Base-by-base conservation (phyloP, 1,284 basidiomycete species). In the Ustilago nuda region DNA sequence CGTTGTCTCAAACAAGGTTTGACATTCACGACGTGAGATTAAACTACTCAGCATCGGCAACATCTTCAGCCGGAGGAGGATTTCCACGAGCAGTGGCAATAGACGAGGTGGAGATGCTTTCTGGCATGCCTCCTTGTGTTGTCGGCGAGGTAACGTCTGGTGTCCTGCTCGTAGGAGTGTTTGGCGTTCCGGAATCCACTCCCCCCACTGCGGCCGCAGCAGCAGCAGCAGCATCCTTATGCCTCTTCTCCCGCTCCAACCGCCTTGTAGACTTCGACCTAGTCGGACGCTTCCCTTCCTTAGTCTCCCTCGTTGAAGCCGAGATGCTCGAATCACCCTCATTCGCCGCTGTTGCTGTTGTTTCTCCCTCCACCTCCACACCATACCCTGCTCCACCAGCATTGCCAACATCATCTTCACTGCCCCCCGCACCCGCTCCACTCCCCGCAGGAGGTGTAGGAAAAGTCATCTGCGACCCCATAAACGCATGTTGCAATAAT, bases 401-500 rank as follows among this genome's bases (percentile, higher is more conserved):
- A 12, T 11, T 43, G 6, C 43, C 50, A 0, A 27, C 57, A 41
- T 30, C 53, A 1, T 55, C 51, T 1, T 32, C 64, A 15, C 32
- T 54, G 15, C 48, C 48, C 23, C 68, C 63, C 5, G 15, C 69
- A 39, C 27, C 61, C 8, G 30, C 59, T 17, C 30, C 53, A 2
- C 9, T 27, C 1, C 23, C 56, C 1, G 15, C 53, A 4, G 33
- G 52, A 3, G 54, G 35, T 0, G 50, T 23, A 27, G 43, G 50
- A 33, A 75, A 75, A 12, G 73, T 76, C 65, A 76, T 76, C 57
- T 71, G 50, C 1, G 48, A 65, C 4, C 73, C 73, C 64, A 85
- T 81, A 67, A 84, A 85, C 6, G 68, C 55, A 69, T 85, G 82
- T 13, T 72, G 56, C 13, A 84, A 61, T 61, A 85, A 56, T 50